Evolutionary conservation across 495 filamentous ascomycete genomes (phyloP), one percentile per base, ranked within the genome.

Genomic region (Gamarada debralockiae): DNA sequence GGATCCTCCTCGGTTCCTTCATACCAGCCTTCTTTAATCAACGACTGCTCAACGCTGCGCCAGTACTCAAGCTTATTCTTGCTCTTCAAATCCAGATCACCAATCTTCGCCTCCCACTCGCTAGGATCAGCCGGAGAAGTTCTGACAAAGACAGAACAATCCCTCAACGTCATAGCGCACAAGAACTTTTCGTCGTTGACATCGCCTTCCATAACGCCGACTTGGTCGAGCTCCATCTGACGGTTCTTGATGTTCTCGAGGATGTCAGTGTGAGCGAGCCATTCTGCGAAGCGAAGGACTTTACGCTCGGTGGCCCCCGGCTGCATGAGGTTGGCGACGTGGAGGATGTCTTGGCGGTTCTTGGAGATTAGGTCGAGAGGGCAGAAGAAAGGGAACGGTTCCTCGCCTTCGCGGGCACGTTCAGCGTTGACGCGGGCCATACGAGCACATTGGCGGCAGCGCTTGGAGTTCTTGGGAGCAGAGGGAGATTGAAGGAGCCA

Each of bases 51-150:
- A 3, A 78, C 66, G 5, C 69, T 69, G 53, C 71, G 66, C 93
- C 93, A 98, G 57, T 92, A 87, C 21, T 70, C 63, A 37, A 81
- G 65, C 68, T 95, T 96, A 3, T 72, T 71, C 13, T 77, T 70
- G n/a, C 81, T 83, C 71, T 98, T 98, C 59, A 89, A 74, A 65
- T 98, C 93, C 38, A 97, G 71, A 67, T 98, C 93, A 0, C 85
- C 92, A 2, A 98, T 70, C 44, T 85, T 81, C 33, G 88, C 85
- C 62, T 92, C 85, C 0, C 93, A 64, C 50, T 25, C 57, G 70
- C 69, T 58, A 89, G 76, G 70, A 79, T 33, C 46, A 12, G 37
- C 27, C 8, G 33, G 7, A 1, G 42, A 31, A 9, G 56, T 33
- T 7, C 48, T 50, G 1, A 64, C 20, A 64, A 87, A 97, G 53